Percentiles rank a stretch among this genome's conserved stretches.
phyloP scores from a whole-genome alignment of 106 monocot genomes.

The Dioscorea zingiberensis region DNA sequence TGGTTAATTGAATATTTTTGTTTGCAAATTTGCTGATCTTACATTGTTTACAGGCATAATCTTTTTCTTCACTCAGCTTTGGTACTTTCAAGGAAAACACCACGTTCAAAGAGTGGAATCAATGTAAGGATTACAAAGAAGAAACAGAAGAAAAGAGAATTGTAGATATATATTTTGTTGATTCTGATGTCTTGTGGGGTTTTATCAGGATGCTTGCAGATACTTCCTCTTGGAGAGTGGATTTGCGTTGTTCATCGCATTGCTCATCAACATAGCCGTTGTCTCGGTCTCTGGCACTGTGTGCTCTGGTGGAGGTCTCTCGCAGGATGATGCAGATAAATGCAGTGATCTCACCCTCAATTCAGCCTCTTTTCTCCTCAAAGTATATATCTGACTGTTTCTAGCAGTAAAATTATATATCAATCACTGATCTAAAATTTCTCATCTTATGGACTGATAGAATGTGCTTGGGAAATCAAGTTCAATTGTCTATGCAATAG shows the following conservation, averaged over 20 bases:
- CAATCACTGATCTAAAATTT: not conserved
- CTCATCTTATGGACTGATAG: conserved; percentile 11
- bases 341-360: conserved; percentile 45
- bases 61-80: conserved; percentile 59
- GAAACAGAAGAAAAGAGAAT: not conserved
- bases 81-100: conserved; percentile 56
- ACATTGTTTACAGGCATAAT: conserved; percentile 49
- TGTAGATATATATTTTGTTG: not conserved
- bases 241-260: conserved; percentile 44
- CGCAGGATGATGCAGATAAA: conserved; percentile 11
- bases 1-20: not conserved
- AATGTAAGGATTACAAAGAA: conserved; percentile 23
- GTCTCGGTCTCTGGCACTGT: conserved; percentile 48
- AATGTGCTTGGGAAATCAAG: conserved; percentile 77
- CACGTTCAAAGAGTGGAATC: conserved; percentile 38
- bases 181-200: not conserved
- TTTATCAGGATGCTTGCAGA: conserved; percentile 38
- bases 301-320: conserved; percentile 21
- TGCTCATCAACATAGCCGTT: conserved; percentile 61
- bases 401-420: not conserved
- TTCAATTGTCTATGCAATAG: conserved; percentile 55
- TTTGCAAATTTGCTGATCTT: too few species aligned
- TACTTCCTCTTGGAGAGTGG: conserved; percentile 57
- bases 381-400: conserved; percentile 9
- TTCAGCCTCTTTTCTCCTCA: conserved; percentile 52